A percentile compares a stretch with the other conserved stretches of the same genome.
phyloP scores from a whole-genome alignment of 495 filamentous ascomycete species.

The Annulohypoxylon stygium region DNA sequence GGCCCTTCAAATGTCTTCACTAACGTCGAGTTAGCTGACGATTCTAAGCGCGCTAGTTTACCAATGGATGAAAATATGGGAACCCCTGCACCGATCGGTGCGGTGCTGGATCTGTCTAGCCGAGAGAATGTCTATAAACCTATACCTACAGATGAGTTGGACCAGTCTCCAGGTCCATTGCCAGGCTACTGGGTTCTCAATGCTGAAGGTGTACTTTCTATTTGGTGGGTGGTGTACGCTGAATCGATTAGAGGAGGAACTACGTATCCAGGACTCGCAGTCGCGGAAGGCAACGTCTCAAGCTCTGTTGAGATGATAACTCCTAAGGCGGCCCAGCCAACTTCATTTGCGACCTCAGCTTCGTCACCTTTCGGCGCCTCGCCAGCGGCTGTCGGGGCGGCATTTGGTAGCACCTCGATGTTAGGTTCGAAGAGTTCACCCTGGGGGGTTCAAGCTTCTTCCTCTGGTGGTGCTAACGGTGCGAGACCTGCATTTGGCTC shows the following conservation, averaged over 20 bases:
- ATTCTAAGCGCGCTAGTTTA: constrained; percentile 80
- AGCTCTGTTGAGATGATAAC: constrained; percentile 42
- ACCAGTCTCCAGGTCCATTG: constrained; percentile 81
- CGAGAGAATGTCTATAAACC: constrained; percentile 83
- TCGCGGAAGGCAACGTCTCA: constrained; percentile 53
- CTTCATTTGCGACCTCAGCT: constrained; percentile 33
- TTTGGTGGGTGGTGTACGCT: constrained; percentile 93
- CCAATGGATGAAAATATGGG: constrained; percentile 72
- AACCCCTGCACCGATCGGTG: constrained; percentile 84
- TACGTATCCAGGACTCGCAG: constrained; percentile 76
- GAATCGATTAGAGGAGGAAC: constrained; percentile 82
- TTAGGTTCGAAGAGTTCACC: constrained; percentile 59
- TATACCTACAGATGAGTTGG: constrained; percentile 78
- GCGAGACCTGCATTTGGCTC: constrained; percentile 56
- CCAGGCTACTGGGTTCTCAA: constrained; percentile 90
- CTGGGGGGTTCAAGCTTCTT: constrained; percentile 51
- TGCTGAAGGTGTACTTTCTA: constrained; percentile 83
- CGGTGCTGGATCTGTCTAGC: constrained; percentile 83
- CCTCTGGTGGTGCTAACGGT: constrained; percentile 50
- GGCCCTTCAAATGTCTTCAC: constrained; percentile 77
- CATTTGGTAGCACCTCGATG: constrained; percentile 56
- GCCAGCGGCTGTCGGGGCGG: constrained; percentile 32
- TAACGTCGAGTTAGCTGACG: constrained; percentile 78
- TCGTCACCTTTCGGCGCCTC: constrained; percentile 53
- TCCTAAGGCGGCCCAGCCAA: constrained; percentile 51